A percentile compares a stretch with the other conserved stretches of the same genome.
phyloP scores from a whole-genome alignment of 768 basidiomycete genomes.

The Galerina sulciceps region DNA sequence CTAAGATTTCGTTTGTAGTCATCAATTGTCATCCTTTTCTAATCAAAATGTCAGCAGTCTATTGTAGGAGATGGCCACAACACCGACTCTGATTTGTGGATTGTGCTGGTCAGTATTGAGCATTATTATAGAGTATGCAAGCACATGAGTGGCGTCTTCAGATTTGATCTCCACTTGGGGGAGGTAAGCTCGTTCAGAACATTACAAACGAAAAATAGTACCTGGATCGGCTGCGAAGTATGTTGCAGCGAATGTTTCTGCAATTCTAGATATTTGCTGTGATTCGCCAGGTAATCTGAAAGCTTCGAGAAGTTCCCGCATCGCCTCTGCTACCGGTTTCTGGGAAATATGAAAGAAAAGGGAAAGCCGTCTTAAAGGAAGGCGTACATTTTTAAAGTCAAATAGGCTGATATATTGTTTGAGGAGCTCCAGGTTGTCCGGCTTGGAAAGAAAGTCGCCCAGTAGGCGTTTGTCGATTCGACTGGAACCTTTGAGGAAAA shows the following conservation, averaged over 20 bases:
- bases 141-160: constrained; percentile 92
- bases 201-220: constrained; percentile 31
- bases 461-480: constrained; percentile 91
- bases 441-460: constrained; percentile 90
- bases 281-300: constrained; percentile 95
- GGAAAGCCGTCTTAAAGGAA: background rate
- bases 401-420: constrained; percentile 88
- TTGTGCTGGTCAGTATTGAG: constrained; percentile 97
- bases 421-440: constrained; percentile 83
- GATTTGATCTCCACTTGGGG: constrained; percentile 82
- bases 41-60: constrained; percentile 10
- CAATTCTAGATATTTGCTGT: constrained; percentile 92
- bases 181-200: background rate
- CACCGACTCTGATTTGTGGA: constrained; percentile 83
- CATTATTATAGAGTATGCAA: constrained; percentile 97
- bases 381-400: constrained; percentile 83
- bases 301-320: constrained; percentile 91
- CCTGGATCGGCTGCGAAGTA: constrained; percentile 89
- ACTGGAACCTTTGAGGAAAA: constrained; percentile 82
- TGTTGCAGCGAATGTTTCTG: constrained; percentile 90
- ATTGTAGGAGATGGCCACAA: background rate
- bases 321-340: constrained; percentile 95
- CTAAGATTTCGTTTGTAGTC: constrained; percentile 92
- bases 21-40: constrained; percentile 97
- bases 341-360: constrained; percentile 31